Percentiles rank a stretch among this genome's conserved stretches.
These are phyloP conservation scores for Antrodiella citrinella DNA, from an alignment of 768 basidiomycete genomes.

Conservation along the genomic window DNA sequence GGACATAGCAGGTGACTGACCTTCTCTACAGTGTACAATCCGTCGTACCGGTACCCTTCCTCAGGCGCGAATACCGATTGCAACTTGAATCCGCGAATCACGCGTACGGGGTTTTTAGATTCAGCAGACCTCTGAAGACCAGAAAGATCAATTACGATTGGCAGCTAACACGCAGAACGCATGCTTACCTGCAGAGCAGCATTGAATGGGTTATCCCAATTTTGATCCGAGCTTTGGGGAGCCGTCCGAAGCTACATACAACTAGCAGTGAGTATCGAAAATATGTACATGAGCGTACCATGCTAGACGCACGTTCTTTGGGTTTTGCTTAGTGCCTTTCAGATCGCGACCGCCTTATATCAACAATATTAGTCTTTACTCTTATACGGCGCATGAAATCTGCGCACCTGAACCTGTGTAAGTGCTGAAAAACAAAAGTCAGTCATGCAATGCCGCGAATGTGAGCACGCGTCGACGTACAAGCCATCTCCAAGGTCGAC, in stretches of 20 bases:
- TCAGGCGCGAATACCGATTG: slow-evolving; percentile 66
- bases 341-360: slow-evolving; percentile 72
- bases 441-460: no score
- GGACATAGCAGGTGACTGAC: no score
- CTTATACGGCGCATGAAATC: no score
- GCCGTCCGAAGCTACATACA: slow-evolving; percentile 86
- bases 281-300: no score
- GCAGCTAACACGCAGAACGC: neutral
- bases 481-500: slow-evolving; percentile 77
- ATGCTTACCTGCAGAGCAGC: slow-evolving; percentile 53
- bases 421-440: slow-evolving; percentile 36
- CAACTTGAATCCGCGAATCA: slow-evolving; percentile 80
- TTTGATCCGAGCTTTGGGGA: slow-evolving; percentile 78
- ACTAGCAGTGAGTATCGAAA: slow-evolving; percentile 1
- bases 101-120: slow-evolving; percentile 75
- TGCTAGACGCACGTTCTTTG: slow-evolving; percentile 71
- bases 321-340: slow-evolving; percentile 71
- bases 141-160: no score
- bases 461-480: slow-evolving; percentile 45
- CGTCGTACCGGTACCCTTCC: slow-evolving; percentile 90
- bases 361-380: neutral
- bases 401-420: slow-evolving; percentile 72
- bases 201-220: slow-evolving; percentile 68
- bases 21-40: slow-evolving; percentile 74
- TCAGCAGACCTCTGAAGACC: slow-evolving; percentile 57